Conservation (phyloP, 345 rosid genomes). For the Physaria fendleri region DNA sequence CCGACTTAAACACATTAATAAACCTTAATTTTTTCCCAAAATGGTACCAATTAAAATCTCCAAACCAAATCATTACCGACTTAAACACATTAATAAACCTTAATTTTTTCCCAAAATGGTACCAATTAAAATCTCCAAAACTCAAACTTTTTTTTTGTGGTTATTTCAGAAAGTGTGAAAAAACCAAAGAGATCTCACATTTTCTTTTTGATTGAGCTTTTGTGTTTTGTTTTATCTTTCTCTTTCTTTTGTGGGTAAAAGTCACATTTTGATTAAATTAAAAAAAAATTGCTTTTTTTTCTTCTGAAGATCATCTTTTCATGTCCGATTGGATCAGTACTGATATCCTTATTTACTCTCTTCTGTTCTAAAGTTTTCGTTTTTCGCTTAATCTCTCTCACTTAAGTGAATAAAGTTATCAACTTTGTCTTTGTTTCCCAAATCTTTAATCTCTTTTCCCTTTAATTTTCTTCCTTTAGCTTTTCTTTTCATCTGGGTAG, state of each 20-base stretch:
- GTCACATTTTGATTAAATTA: conserved; percentile 31
- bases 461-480: background rate
- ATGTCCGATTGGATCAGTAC: conserved; percentile 22
- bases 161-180: conserved; percentile 1
- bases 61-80: background rate
- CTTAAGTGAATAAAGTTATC: background rate
- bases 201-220: background rate
- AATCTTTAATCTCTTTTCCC: background rate
- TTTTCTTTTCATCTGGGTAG: background rate
- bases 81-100: conserved; percentile 1
- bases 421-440: conserved; percentile 22
- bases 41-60: no score
- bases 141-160: background rate
- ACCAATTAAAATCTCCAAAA: background rate
- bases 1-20: background rate
- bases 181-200: background rate
- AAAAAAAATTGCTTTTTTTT: conserved; percentile 27
- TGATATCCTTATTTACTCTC: conserved; percentile 17
- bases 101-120: background rate
- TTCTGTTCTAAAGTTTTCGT: background rate
- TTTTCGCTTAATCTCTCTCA: conserved; percentile 4
- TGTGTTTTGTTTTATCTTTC: background rate
- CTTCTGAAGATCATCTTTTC: conserved; percentile 31
- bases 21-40: background rate
- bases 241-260: conserved; percentile 9